phyloP scores from a whole-genome alignment of 495 filamentous ascomycete species.

The Cercophora newfieldiana region DNA sequence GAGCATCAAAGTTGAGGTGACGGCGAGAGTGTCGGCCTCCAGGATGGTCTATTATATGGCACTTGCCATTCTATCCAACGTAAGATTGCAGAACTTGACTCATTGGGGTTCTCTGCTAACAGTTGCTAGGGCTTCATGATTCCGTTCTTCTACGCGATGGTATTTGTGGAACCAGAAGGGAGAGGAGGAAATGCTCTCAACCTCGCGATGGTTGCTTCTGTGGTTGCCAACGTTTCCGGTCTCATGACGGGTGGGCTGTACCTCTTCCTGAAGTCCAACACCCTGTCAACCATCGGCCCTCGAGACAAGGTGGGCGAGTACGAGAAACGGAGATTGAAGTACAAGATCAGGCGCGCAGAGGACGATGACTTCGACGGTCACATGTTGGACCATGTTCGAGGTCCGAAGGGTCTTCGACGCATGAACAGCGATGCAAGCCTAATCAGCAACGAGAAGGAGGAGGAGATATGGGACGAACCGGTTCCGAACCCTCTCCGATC shows the following conservation, averaged over 20 bases:
- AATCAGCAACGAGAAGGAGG: slow-evolving; percentile 30
- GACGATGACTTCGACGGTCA: slow-evolving; percentile 35
- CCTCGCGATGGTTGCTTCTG: slow-evolving; percentile 47
- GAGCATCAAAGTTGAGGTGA: slow-evolving; percentile 42
- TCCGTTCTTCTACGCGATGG: slow-evolving; percentile 45
- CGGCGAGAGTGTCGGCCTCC: slow-evolving; percentile 43
- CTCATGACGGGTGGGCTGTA: slow-evolving; percentile 50
- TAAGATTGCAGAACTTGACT: slow-evolving; percentile 23
- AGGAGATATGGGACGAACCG: slow-evolving; percentile 23
- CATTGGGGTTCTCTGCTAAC: slow-evolving; percentile 17
- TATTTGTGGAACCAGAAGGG: slow-evolving; percentile 30
- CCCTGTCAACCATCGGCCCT: slow-evolving; percentile 41
- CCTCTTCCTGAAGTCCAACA: slow-evolving; percentile 50
- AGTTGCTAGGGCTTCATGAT: slow-evolving; percentile 38
- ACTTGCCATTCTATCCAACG: slow-evolving; percentile 44
- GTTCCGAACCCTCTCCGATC: slow-evolving; percentile 35
- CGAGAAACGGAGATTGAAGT: slow-evolving; percentile 39
- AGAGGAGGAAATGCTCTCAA: slow-evolving; percentile 31
- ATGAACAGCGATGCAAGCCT: slow-evolving; percentile 38
- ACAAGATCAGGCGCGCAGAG: slow-evolving; percentile 30
- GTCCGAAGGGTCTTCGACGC: slow-evolving; percentile 28
- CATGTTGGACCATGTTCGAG: slow-evolving; percentile 33
- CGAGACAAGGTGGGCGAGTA: slow-evolving; percentile 43
- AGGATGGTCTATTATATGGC: slow-evolving; percentile 51
- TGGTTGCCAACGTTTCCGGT: slow-evolving; percentile 50